phyloP scores from a whole-genome alignment of 306 rosid genomes.

The Luffa aegyptiaca region DNA sequence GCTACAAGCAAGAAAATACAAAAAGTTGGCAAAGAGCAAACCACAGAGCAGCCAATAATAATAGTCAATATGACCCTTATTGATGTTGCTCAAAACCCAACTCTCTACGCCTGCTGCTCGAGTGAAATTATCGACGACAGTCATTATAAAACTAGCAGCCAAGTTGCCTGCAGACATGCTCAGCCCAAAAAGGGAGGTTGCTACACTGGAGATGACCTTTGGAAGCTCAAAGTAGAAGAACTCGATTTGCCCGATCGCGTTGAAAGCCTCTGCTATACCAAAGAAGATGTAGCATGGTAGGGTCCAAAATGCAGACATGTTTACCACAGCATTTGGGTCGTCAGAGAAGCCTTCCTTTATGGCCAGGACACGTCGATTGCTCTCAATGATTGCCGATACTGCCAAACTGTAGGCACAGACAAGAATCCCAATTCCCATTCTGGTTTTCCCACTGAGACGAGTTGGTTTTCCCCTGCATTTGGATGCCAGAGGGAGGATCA shows the following conservation, averaged over 20 bases:
- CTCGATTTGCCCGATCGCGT: conserved; percentile 18
- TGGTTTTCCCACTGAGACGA: conserved; percentile 12
- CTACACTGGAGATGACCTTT: conserved; percentile 17
- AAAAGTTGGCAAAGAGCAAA: conserved; percentile 1
- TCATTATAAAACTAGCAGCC: conserved; percentile 11
- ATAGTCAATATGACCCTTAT: conserved; percentile 26
- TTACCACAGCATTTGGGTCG: conserved; percentile 17
- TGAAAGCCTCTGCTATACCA: conserved; percentile 13
- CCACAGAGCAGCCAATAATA: conserved; percentile 17
- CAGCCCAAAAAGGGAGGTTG: conserved; percentile 1
- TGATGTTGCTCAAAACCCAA: conserved; percentile 43
- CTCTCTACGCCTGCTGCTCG: conserved; percentile 28
- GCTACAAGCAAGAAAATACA: conserved; percentile 13
- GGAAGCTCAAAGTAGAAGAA: conserved; percentile 18
- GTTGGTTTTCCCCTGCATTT: conserved; percentile 1
- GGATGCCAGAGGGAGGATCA: conserved; percentile 18
- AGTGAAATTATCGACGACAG: conserved; percentile 11
- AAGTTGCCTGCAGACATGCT: conserved; percentile 6
- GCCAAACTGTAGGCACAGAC: not conserved
- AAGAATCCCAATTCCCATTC: conserved; percentile 25
- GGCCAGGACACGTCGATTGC: conserved; percentile 12
- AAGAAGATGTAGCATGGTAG: conserved; percentile 1
- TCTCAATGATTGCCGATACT: conserved; percentile 15
- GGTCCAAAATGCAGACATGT: conserved; percentile 22
- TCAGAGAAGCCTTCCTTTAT: conserved; percentile 18